Base-by-base conservation (phyloP, 2,329 filamentous ascomycete species). In the Aspergillus pseudotamarii region DNA sequence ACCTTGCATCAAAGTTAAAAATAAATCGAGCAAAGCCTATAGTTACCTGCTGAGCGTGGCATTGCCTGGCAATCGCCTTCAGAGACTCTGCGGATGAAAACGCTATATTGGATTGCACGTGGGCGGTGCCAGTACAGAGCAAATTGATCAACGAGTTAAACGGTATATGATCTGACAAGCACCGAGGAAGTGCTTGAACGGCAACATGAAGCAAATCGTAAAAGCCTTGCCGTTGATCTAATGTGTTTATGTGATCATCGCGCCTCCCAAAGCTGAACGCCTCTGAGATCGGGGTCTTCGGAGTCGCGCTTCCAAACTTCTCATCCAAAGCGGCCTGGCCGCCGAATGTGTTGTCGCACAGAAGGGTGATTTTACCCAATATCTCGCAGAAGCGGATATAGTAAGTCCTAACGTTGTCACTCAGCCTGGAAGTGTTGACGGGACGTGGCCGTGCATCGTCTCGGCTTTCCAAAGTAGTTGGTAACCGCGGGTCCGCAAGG, bases 1-100 rank as follows among this genome's bases (percentile, higher is more conserved):
- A 99, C 28, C 94, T 89, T 69, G 96, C 94, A 76, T 99, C 96
- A 75, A 98, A 99, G 70, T 95, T 97, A 81, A 99, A 99, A 59
- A 99, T 99, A 78, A 98, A 99, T 30, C 94, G 86, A 43, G 95
- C 92, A 78, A 99, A 99, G 0, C 95, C 94, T 78, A 96, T 97
- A 0, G 94, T 97, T 3, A 99, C 95, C 76, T 95, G 92, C 70
- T 99, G 93, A 0, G 95, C 94, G 78, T 97, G 91, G 9, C 91
- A 92, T 73, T 99, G 95, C 36, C 92, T 87, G 12, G 96, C 95
- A 71, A 99, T 99, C 0, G 94, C 94, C 76, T 97, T 98, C 19
- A 99, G 80, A 1, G 95, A 97, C 69, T 94, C 91, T 3, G 93
- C 92, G 1, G 96, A 98, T 0, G 95, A 97, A 50, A 88, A 87